These are phyloP conservation scores for Aspergillus fijiensis DNA, from an alignment of 2,329 filamentous ascomycete genomes.

Conservation along the genomic window DNA sequence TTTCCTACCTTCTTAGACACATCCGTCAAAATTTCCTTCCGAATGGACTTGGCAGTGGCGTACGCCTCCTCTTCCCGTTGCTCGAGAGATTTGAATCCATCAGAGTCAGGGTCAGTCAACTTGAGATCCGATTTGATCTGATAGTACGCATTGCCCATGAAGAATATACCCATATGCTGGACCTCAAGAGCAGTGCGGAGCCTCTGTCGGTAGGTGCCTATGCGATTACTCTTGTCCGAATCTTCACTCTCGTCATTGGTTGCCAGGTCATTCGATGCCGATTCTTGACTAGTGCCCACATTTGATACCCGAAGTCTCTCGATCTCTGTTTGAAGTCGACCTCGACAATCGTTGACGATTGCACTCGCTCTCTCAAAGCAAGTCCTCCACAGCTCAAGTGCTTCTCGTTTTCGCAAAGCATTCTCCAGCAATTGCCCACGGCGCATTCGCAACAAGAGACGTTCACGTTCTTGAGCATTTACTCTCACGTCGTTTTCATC, in stretches of 20 bases:
- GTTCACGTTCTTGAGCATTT: slow-evolving; percentile 65
- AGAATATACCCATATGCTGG: slow-evolving; percentile 80
- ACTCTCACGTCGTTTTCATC: slow-evolving; percentile 73
- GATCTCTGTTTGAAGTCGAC: slow-evolving; percentile 56
- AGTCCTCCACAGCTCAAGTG: slow-evolving; percentile 67
- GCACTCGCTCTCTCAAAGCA: slow-evolving; percentile 51
- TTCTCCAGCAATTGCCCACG: slow-evolving; percentile 79
- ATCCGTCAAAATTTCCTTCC: slow-evolving; percentile 72
- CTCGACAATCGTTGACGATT: slow-evolving; percentile 62
- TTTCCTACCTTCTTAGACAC: slow-evolving; percentile 58
- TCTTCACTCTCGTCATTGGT: slow-evolving; percentile 42
- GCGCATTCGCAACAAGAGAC: slow-evolving; percentile 63
- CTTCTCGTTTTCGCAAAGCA: slow-evolving; percentile 64
- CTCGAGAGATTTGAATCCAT: slow-evolving; percentile 66
- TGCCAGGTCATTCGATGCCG: slow-evolving; percentile 9
- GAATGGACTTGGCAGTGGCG: slow-evolving; percentile 71
- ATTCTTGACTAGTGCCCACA: slow-evolving; percentile 21
- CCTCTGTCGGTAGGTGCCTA: slow-evolving; percentile 62
- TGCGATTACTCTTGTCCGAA: slow-evolving; percentile 45
- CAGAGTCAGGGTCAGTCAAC: slow-evolving; percentile 64
- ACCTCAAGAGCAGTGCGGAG: slow-evolving; percentile 74
- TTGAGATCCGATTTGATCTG: slow-evolving; percentile 74
- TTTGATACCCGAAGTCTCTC: slow-evolving; percentile 23
- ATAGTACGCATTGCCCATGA: slow-evolving; percentile 77
- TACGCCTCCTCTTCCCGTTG: slow-evolving; percentile 71